Base-by-base conservation (phyloP, 2,329 filamentous ascomycete genomes). In the Clonostachys rhizophaga region DNA sequence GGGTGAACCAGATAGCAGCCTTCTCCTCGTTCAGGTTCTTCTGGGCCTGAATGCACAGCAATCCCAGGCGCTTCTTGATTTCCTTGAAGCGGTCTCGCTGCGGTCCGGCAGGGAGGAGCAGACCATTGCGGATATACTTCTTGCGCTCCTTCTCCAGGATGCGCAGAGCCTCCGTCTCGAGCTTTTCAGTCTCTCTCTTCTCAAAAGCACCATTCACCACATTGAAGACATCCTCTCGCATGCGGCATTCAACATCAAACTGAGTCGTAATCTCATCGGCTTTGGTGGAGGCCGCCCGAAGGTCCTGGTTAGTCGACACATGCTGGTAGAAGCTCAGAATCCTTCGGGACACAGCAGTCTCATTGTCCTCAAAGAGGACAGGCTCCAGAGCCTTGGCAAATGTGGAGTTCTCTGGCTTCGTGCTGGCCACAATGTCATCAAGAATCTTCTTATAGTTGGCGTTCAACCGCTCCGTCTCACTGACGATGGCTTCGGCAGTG, bases 1-100 rank as follows among this genome's bases (percentile, higher is more conserved):
- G 74, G 2, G 85, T 87, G 57, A 92, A 86, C 87, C 88, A 94
- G 45, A 91, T 69, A 3, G 84, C 86, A n/a, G 85, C 86, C 56
- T 84, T 84, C 69, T 94, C 89, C 65, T 92, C 88, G 59, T 91
- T 91, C 49, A 92, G 71, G 57, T 86, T 88, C 72, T 90, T 91
- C 60, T 87, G 81, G 66, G 89, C 89, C 48, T 83, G 75, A 50
- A 91, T 91, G 58, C 79, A 76, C 55, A 92, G 78, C 62, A 86
- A 79, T 54, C 83, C 87, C 47, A 94, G 71, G 12, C 87, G 74
- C 75, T 89, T 89, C 78, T 90, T 89, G 68, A 92, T 91, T 65
- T 86, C 86, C 73, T 91, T 92, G 77, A 92, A 92, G 41, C 87
- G 80, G 56, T 91, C 87, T 51, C 87, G 72, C 69, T 90, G 73